Evolutionary conservation across 1,139 yeast genomes (phyloP).

Genomic region (Geotrichum armillariae): DNA sequence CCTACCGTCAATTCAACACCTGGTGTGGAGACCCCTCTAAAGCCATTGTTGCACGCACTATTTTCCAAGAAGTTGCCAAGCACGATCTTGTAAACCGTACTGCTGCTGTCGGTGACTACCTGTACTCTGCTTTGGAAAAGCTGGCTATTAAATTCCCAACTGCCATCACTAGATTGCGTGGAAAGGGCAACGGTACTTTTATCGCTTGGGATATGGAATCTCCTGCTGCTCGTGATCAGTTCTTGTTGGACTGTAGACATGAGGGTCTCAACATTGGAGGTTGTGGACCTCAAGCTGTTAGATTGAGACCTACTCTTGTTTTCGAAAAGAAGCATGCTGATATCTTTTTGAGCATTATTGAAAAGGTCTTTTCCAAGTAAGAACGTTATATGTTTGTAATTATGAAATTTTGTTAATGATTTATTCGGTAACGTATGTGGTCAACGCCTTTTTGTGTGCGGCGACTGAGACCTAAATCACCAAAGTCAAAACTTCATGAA

Average conservation of each 20-base stretch:
- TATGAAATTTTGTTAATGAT: no score
- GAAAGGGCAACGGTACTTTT: constrained; percentile 72
- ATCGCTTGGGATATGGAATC: constrained; percentile 72
- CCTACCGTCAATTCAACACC: constrained; percentile 86
- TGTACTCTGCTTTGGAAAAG: constrained; percentile 52
- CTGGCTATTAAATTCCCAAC: constrained; percentile 55
- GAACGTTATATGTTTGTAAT: no score
- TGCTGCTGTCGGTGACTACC: constrained; percentile 61
- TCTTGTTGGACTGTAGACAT: constrained; percentile 55
- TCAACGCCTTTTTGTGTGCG: no score
- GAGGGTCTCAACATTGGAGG: constrained; percentile 79
- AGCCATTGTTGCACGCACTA: constrained; percentile 69
- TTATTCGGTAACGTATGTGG: no score
- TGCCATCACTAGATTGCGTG: constrained; percentile 60
- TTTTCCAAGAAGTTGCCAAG: constrained; percentile 61
- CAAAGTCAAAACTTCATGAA: no score
- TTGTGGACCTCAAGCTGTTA: constrained; percentile 70
- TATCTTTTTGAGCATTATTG: constrained; percentile 47
- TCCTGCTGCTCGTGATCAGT: constrained; percentile 56
- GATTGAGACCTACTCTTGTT: constrained; percentile 75
- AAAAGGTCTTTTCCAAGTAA: constrained; percentile 29
- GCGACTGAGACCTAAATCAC: no score
- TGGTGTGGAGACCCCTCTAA: constrained; percentile 92
- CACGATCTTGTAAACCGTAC: constrained; percentile 58
- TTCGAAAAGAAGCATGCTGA: constrained; percentile 79